Base-by-base conservation (phyloP, 192 early-diverging fungal species). In the Dissophora globulifera region DNA sequence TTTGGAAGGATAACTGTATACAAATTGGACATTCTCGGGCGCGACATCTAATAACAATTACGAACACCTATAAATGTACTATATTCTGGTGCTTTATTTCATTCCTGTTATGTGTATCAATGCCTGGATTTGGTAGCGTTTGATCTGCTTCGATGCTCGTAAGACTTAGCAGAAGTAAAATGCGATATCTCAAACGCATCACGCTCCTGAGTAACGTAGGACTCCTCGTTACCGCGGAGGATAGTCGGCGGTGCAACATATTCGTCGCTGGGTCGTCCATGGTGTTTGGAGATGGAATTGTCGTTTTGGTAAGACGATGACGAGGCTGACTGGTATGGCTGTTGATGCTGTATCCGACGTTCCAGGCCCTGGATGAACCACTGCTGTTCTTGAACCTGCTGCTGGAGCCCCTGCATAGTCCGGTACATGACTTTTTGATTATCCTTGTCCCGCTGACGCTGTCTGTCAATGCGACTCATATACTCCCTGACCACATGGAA, bases 1-100 rank as follows among this genome's bases (percentile, higher is more conserved):
- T 94, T 91, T 78, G 94, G 94, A 22, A 81, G 94, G 42, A 87
- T 94, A 31, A 87, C 89, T 29, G 71, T 96, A 11, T 96, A 96
- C 79, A 74, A 85, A 43, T 74, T 96, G 33, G 88, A 91, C 50
- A 69, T 94, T 49, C 10, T 85, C 25, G 93, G 92, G 15, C 51
- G 48, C 7, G 53, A 71, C 2, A 71, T 69, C 6, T 79, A 47
- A 78, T 19, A 48, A 1, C 2, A 4, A 2, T 40, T 40, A 40
- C 38, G 13, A 10, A 40, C 43, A 45, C 43, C 5, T 45, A 45
- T 10, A 45, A 45, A 45, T n/a, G n/a, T 12, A 45, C 7, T 40
- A 40, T 7, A 40, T 13, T 13, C 38, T 7, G 7, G 8, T 13
- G 38, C 38, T 10, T 40, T 40, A n/a, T n/a, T n/a, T n/a, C n/a